Conservation (phyloP, 2,329 filamentous ascomycete genomes). For the Monosporascus sp. region DNA sequence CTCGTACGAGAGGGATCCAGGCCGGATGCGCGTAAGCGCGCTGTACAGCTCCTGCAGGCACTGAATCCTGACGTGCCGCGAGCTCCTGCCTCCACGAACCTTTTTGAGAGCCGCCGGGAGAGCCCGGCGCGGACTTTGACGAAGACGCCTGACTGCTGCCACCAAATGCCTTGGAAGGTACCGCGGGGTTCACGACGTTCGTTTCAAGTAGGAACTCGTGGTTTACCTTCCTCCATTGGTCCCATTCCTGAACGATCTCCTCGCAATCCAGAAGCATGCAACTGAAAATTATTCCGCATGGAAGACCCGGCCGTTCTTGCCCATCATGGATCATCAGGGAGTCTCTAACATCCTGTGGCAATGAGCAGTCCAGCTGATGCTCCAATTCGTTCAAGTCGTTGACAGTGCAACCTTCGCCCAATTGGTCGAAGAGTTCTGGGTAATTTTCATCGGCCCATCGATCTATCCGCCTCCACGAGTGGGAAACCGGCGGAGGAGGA, state of each 20-base stretch:
- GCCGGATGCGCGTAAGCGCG: slow-evolving; percentile 89
- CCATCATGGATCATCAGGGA: slow-evolving; percentile 89
- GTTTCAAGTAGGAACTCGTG: slow-evolving; percentile 73
- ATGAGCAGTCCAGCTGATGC: slow-evolving; percentile 88
- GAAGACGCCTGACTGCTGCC: slow-evolving; percentile 63
- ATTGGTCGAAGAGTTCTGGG: slow-evolving; percentile 86
- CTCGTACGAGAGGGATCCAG: slow-evolving; percentile 93
- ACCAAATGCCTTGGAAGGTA: slow-evolving; percentile 66
- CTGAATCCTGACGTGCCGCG: slow-evolving; percentile 75
- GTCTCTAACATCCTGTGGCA: slow-evolving; percentile 89
- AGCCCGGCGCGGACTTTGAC: slow-evolving; percentile 53
- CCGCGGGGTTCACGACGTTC: slow-evolving; percentile 51
- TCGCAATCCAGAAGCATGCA: slow-evolving; percentile 97
- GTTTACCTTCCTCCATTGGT: slow-evolving; percentile 91
- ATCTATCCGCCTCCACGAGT: slow-evolving; percentile 94
- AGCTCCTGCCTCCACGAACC: slow-evolving; percentile 81
- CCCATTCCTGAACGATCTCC: slow-evolving; percentile 96
- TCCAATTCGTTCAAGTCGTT: slow-evolving; percentile 98
- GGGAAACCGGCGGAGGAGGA: slow-evolving; percentile 77
- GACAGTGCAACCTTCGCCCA: slow-evolving; percentile 83
- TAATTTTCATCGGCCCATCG: slow-evolving; percentile 93
- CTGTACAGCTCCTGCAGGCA: slow-evolving; percentile 80
- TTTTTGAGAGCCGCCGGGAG: slow-evolving; percentile 43
- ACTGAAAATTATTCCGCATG: slow-evolving; percentile 88
- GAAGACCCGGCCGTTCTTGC: slow-evolving; percentile 88